Percentiles rank a stretch among this genome's conserved stretches.
phyloP scores from a whole-genome alignment of 805 yeast genomes.

The Pichia californica region DNA sequence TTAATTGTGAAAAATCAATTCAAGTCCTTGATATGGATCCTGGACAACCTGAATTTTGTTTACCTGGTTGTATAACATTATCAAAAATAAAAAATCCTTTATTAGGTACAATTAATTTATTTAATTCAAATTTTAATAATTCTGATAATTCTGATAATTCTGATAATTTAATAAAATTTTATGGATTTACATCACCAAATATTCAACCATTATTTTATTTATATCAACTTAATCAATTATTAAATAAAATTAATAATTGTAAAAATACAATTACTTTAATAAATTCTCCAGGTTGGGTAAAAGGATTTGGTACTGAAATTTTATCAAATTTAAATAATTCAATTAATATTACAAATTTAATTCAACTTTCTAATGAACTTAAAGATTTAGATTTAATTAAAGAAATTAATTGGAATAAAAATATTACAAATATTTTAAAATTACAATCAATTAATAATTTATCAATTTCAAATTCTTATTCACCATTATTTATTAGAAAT shows the following conservation, averaged over 20 bases:
- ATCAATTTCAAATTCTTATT: constrained; percentile 34
- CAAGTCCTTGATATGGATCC: constrained; percentile 76
- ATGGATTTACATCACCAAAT: constrained; percentile 67
- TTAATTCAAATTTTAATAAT: constrained; percentile 19
- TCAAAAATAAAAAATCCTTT: constrained; percentile 29
- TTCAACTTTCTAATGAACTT: constrained; percentile 42
- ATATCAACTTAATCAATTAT: constrained; percentile 34
- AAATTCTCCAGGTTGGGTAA: constrained; percentile 88
- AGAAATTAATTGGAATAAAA: not conserved
- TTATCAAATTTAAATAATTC: constrained; percentile 40
- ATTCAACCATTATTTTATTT: constrained; percentile 56
- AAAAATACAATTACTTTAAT: constrained; percentile 32
- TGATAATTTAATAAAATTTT: constrained; percentile 25
- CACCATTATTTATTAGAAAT: constrained; percentile 47
- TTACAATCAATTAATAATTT: constrained; percentile 29
- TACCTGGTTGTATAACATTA: constrained; percentile 65
- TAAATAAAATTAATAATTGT: constrained; percentile 21
- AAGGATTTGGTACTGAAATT: constrained; percentile 74
- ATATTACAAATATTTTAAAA: constrained; percentile 7
- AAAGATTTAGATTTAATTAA: constrained; percentile 10
- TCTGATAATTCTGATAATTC: too few relatives aligned
- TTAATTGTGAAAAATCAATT: constrained; percentile 20
- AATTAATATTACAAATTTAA: constrained; percentile 48
- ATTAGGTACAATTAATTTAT: constrained; percentile 30
- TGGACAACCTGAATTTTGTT: constrained; percentile 76